A percentile compares a stretch with the other conserved stretches of the same genome.
Evolutionary conservation across 2,329 filamentous ascomycete genomes (phyloP).

Genomic region (Biscogniauxia mediterranea): DNA sequence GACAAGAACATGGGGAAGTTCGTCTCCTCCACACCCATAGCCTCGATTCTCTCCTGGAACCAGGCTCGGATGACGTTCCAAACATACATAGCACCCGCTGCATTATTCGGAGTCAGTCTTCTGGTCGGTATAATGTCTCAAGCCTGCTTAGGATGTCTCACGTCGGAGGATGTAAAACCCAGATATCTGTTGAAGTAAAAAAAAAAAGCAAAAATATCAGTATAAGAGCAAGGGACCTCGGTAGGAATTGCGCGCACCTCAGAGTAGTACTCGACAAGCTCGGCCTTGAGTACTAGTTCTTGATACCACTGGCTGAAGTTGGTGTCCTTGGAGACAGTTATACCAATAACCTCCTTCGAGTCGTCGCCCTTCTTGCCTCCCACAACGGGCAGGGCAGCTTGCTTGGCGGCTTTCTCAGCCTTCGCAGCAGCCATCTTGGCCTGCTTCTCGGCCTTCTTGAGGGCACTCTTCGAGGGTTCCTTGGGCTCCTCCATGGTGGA

Average conservation of each 20-base stretch:
- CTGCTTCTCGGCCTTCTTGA: slow-evolving; percentile 65
- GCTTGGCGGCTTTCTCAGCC: slow-evolving; percentile 60
- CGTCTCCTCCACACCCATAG: slow-evolving; percentile 88
- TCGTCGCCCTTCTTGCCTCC: slow-evolving; percentile 51
- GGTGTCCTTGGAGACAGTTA: slow-evolving; percentile 78
- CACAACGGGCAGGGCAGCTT: slow-evolving; percentile 50
- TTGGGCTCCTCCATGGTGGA: slow-evolving; percentile 13
- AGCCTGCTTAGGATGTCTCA: slow-evolving; percentile 20
- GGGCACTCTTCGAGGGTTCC: slow-evolving; percentile 59
- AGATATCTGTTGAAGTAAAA: slow-evolving; percentile 62
- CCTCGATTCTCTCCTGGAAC: slow-evolving; percentile 77
- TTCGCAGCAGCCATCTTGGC: slow-evolving; percentile 60
- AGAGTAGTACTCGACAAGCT: slow-evolving; percentile 93
- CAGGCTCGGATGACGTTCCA: slow-evolving; percentile 66
- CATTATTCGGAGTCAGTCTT: slow-evolving; percentile 8
- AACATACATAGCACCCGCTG: slow-evolving; percentile 60
- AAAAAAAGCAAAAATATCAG: slow-evolving; percentile 24
- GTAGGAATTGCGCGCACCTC: slow-evolving; percentile 27
- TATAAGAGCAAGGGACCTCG: neutral
- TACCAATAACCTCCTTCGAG: slow-evolving; percentile 72
- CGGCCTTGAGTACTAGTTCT: slow-evolving; percentile 93
- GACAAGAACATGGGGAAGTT: slow-evolving; percentile 97
- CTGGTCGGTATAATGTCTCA: neutral
- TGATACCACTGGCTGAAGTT: slow-evolving; percentile 97
- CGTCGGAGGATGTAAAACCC: slow-evolving; percentile 91